Percentiles rank a stretch among this genome's conserved stretches.
Conservation (phyloP, 1,139 yeast species). For the Yamadazyma pseudoaaseri region DNA sequence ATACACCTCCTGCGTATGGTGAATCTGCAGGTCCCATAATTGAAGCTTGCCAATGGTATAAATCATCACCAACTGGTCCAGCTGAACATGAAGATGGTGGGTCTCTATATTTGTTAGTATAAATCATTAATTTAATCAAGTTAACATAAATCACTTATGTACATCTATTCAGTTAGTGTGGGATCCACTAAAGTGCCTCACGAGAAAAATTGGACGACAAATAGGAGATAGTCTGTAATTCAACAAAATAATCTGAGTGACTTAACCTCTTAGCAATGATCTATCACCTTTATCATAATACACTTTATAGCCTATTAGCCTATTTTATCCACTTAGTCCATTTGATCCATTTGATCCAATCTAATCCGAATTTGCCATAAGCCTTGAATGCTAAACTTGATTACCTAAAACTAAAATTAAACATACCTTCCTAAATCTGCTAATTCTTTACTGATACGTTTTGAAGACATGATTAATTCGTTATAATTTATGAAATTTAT, state of each 20-base stretch:
- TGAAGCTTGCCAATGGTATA: conserved; percentile 96
- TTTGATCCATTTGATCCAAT: no score
- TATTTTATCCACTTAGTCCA: no score
- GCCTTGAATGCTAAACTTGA: no score
- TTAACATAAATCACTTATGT: no score
- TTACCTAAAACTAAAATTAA: background rate
- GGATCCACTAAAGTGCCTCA: no score
- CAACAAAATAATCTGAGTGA: background rate
- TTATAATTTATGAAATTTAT: conserved; percentile 1
- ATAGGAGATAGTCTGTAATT: background rate
- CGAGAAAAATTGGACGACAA: no score
- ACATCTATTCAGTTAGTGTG: no score
- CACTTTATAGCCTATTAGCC: no score
- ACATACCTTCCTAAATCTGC: conserved; percentile 92
- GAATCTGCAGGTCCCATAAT: conserved; percentile 96
- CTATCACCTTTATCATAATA: no score
- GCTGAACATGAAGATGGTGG: conserved; percentile 99
- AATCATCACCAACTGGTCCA: conserved; percentile 97
- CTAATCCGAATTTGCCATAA: no score
- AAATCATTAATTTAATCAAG: background rate
- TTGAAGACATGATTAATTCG: conserved; percentile 62
- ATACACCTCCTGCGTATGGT: conserved; percentile 92
- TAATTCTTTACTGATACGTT: conserved; percentile 94
- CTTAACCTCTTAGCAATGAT: no score
- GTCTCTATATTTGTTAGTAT: conserved; percentile 54